These are phyloP conservation scores for Acrocalymma vagum DNA, from an alignment of 2,329 filamentous ascomycete genomes.

Conservation along the genomic window DNA sequence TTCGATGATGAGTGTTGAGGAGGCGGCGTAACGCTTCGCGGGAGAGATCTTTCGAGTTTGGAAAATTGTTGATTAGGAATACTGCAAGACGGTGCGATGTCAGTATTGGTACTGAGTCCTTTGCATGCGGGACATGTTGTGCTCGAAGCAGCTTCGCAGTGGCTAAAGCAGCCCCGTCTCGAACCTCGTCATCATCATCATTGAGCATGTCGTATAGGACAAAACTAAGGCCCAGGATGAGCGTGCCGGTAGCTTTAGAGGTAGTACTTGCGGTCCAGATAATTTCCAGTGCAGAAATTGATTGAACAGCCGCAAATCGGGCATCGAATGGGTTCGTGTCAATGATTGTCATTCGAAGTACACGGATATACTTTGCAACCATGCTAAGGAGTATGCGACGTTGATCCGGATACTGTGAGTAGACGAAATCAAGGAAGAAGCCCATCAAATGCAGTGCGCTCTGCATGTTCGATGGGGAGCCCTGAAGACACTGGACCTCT, in stretches of 20 bases:
- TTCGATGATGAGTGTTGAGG: slow-evolving; percentile 31
- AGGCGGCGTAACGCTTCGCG: slow-evolving; percentile 50
- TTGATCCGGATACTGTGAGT: slow-evolving; percentile 13
- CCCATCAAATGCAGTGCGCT: slow-evolving; percentile 39
- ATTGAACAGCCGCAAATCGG: slow-evolving; percentile 66
- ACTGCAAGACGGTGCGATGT: slow-evolving; percentile 52
- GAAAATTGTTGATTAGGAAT: slow-evolving; percentile 45
- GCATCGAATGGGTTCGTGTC: slow-evolving; percentile 66
- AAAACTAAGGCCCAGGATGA: slow-evolving; percentile 49
- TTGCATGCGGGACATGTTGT: slow-evolving; percentile 16
- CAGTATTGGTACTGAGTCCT: slow-evolving; percentile 57
- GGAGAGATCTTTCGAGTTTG: slow-evolving; percentile 40
- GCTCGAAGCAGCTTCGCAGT: slow-evolving; percentile 56
- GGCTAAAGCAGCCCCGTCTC: slow-evolving; percentile 68
- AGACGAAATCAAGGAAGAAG: slow-evolving; percentile 41
- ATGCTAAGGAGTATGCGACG: slow-evolving; percentile 9
- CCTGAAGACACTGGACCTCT: slow-evolving; percentile 33
- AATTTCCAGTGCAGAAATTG: slow-evolving; percentile 58
- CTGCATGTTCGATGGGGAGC: slow-evolving; percentile 41
- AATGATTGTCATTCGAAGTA: slow-evolving; percentile 38
- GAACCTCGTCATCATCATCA: slow-evolving; percentile 92
- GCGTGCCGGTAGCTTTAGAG: slow-evolving; percentile 12
- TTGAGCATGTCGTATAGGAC: slow-evolving; percentile 59
- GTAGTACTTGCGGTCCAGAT: slow-evolving; percentile 23
- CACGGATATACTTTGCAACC: slow-evolving; percentile 35